Evolutionary conservation across 2,329 filamentous ascomycete species (phyloP).

Genomic region (Botrytis medusae): DNA sequence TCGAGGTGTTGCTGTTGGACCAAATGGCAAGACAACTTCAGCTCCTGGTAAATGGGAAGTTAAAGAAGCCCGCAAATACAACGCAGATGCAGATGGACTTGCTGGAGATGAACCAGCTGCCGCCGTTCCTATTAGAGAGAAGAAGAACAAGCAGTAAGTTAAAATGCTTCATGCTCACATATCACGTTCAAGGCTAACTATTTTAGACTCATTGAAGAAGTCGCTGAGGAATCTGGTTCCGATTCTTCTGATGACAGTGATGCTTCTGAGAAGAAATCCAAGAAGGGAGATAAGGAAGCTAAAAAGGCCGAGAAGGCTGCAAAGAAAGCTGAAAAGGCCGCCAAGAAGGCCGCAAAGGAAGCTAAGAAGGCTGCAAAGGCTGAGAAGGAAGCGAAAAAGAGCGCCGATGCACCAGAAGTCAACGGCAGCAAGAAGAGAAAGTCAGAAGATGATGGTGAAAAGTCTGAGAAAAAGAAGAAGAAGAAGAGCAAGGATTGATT

Average conservation of each 20-base stretch:
- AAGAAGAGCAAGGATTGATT: constrained; percentile 45
- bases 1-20: constrained; percentile 71
- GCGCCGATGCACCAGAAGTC: constrained; percentile 45
- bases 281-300: constrained; percentile 40
- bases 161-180: constrained; percentile 21
- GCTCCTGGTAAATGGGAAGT: constrained; percentile 80
- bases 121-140: constrained; percentile 47
- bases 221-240: constrained; percentile 29
- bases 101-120: constrained; percentile 61
- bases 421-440: constrained; percentile 71
- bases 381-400: constrained; percentile 69
- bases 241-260: constrained; percentile 18
- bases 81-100: constrained; percentile 86
- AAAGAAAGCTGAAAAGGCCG: constrained; percentile 36
- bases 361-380: constrained; percentile 64
- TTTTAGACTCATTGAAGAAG: constrained; percentile 42
- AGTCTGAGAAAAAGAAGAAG: constrained; percentile 59
- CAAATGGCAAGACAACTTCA: constrained; percentile 63
- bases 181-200: background rate
- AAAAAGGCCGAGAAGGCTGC: constrained; percentile 27
- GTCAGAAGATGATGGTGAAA: constrained; percentile 58
- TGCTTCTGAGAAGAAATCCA: constrained; percentile 21
- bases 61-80: constrained; percentile 93
- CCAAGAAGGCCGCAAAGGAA: constrained; percentile 36
- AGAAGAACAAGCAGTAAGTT: constrained; percentile 50